Evolutionary conservation across 2,329 filamentous ascomycete species (phyloP), one percentile per base, ranked within the genome.

Genomic region (Nigrospora osmanthi): DNA sequence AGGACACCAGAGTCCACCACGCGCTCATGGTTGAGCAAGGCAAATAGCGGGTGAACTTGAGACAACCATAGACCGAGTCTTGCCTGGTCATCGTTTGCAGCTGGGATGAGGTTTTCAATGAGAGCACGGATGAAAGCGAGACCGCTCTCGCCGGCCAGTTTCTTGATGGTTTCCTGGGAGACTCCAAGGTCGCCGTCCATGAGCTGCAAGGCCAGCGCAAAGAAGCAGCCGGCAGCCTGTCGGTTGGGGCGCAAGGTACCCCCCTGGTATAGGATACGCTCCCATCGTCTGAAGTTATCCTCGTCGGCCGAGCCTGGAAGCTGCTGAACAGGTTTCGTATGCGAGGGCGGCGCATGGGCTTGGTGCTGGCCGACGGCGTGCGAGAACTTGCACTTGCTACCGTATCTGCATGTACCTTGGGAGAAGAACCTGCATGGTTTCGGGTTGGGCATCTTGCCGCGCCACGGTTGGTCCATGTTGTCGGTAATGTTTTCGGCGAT

Each of bases 261-360:
- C 13, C 43, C 43, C 39, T 49, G 51, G 6, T 39, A 40, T 12
- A 54, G 43, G 31, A 53, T 45, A 11, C 39, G 44, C 34, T 48
- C 50, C 65, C 6, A 67, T 67, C 3, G 78, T 76, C 50, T 67
- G 72, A 31, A 68, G 72, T 45, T 71, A 70, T 0, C 60, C 77
- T 3, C 63, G 65, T 1, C 61, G 75, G 19, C 72, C 70, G 37
- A 5, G 12, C 6, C 7, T 7, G 5, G 37, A 38, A 5, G 17
- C n/a, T 38, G 4, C 13, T 38, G 15, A 28, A 10, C 9, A 28
- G 23, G 23, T 28, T 19, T 17, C 6, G 19, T 7, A 6, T 28
- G 16, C 6, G 19, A 28, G 9, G 9, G 37, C 6, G 14, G 9
- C 6, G n/a, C 23, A 19, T 28, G 12, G 16, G 9, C 37, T 19